Evolutionary conservation across 257 asterid genomes (phyloP).

Genomic region (Nicotiana otophora): DNA sequence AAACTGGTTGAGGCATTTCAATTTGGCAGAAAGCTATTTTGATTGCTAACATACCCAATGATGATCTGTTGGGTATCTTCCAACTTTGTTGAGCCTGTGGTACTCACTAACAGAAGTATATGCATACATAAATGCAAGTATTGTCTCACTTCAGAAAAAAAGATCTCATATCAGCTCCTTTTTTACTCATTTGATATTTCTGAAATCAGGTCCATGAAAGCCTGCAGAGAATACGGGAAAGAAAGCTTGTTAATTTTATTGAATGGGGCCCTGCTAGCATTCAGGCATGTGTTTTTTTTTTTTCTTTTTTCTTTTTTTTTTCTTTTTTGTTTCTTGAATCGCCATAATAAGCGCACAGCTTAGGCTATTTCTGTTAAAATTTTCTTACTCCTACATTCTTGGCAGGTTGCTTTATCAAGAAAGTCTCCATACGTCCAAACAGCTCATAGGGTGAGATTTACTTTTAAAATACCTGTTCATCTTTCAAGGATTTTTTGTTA

Average conservation of each 20-base stretch:
- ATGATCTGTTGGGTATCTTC: no score
- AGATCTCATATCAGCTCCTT: not conserved
- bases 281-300: slow-evolving; percentile 43
- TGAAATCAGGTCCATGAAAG: slow-evolving; percentile 89
- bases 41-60: no score
- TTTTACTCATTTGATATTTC: slow-evolving; percentile 19
- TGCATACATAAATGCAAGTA: not conserved
- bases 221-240: slow-evolving; percentile 95
- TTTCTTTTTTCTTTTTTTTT: not conserved
- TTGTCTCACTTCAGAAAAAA: not conserved
- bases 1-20: not conserved
- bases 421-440: slow-evolving; percentile 98
- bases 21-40: not conserved
- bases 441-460: slow-evolving; percentile 83
- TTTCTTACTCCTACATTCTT: slow-evolving; percentile 13
- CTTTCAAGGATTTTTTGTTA: not conserved
- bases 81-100: no score
- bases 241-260: slow-evolving; percentile 93
- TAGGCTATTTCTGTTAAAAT: not conserved
- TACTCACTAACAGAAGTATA: not conserved
- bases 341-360: no score
- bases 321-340: not conserved
- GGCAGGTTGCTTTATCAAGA: slow-evolving; percentile 95
- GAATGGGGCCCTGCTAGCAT: slow-evolving; percentile 99
- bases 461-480: not conserved